A percentile compares a stretch with the other conserved stretches of the same genome.
Evolutionary conservation across 129 eudicot species (phyloP).

Genomic region (Deinandra increscens): DNA sequence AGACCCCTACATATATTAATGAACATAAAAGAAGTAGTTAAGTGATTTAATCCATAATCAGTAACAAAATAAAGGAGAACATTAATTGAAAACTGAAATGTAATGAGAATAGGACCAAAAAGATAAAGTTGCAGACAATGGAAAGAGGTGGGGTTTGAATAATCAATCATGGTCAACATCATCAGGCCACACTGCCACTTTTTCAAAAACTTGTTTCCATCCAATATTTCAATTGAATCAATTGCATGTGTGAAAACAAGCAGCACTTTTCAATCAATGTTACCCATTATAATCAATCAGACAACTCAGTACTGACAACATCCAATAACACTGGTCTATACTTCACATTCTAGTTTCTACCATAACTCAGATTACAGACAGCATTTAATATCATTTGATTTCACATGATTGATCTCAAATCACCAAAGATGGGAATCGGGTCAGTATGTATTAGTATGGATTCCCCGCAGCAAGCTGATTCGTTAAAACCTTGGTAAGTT

Average conservation of each 20-base stretch:
- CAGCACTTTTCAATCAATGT: not conserved
- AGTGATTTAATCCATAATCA: not conserved
- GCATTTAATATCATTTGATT: not conserved
- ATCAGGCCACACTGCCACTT: slow-evolving; percentile 8
- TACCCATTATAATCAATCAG: not conserved
- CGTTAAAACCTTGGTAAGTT: not conserved
- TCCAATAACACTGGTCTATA: not conserved
- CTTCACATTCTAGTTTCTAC: too few species aligned
- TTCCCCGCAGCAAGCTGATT: too few species aligned
- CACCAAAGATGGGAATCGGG: too few species aligned
- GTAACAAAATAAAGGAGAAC: not conserved
- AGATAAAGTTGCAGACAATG: slow-evolving; percentile 15
- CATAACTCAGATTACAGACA: not conserved
- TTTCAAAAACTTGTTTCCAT: not conserved
- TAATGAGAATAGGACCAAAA: not conserved
- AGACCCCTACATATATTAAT: slow-evolving; percentile 44
- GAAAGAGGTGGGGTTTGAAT: slow-evolving; percentile 14
- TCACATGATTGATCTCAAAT: not conserved
- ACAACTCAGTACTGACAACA: not conserved
- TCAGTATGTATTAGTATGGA: too few species aligned
- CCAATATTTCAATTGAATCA: not conserved
- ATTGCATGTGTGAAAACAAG: not conserved
- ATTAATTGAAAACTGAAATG: not conserved
- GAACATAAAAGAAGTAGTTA: not conserved
- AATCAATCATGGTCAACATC: not conserved